Evolutionary conservation across 306 rosid species (phyloP).

Genomic region (Carpinus fangiana): DNA sequence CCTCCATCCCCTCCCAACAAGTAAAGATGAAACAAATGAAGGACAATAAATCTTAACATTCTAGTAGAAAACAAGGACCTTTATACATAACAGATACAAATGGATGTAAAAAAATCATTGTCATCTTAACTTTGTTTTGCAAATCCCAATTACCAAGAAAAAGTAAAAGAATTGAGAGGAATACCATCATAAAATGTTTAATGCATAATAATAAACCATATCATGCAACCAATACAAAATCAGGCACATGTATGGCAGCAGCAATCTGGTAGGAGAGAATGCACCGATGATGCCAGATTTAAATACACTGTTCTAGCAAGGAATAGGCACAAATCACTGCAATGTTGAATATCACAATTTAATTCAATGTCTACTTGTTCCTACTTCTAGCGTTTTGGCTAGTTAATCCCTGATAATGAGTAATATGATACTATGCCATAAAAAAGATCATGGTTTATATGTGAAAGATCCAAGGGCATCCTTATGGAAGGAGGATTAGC

Average conservation of each 20-base stretch:
- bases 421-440: background rate
- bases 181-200: background rate
- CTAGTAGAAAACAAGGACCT: background rate
- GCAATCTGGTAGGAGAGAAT: background rate
- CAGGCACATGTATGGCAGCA: background rate
- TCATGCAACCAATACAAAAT: background rate
- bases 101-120: background rate
- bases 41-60: background rate
- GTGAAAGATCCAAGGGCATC: background rate
- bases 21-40: background rate
- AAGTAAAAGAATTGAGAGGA: background rate
- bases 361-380: background rate
- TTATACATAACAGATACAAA: background rate
- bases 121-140: background rate
- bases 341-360: background rate
- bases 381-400: background rate
- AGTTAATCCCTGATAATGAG: background rate
- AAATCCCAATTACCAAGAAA: background rate
- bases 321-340: background rate
- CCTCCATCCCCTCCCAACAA: background rate
- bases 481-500: background rate
- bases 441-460: background rate
- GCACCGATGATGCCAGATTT: background rate
- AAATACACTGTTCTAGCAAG: background rate
- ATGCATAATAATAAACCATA: background rate